A percentile compares a stretch with the other conserved stretches of the same genome.
phyloP scores from a whole-genome alignment of 306 rosid genomes.

The Ormosia emarginata region DNA sequence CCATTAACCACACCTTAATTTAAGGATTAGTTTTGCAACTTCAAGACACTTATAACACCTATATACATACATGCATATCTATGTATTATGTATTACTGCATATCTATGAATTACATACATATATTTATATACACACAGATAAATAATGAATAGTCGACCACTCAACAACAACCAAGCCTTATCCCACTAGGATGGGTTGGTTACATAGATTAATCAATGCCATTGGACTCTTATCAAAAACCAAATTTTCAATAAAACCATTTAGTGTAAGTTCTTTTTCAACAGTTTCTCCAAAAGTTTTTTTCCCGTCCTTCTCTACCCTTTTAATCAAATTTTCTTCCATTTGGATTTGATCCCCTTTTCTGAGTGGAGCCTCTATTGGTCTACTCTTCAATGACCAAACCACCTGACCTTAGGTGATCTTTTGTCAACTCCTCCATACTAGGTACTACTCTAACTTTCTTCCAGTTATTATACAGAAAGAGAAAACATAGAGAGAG shows the following conservation, averaged over 20 bases:
- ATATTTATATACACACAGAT: neutral
- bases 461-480: neutral
- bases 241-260: neutral
- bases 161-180: neutral
- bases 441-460: neutral
- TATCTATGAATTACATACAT: neutral
- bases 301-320: neutral
- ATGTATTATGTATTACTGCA: neutral
- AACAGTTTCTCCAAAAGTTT: neutral
- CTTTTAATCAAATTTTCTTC: neutral
- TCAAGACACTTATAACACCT: neutral
- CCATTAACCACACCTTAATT: neutral
- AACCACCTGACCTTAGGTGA: neutral
- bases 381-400: neutral
- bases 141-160: neutral
- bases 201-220: neutral
- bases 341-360: neutral
- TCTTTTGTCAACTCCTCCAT: neutral
- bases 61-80: neutral
- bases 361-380: neutral
- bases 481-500: neutral
- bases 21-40: neutral
- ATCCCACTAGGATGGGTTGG: neutral
- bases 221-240: neutral
- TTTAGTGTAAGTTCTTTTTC: neutral